Percentiles rank a stretch among this genome's conserved stretches.
Conservation (phyloP, 2,329 filamentous ascomycete species). For the Sordariomycetes sp. region DNA sequence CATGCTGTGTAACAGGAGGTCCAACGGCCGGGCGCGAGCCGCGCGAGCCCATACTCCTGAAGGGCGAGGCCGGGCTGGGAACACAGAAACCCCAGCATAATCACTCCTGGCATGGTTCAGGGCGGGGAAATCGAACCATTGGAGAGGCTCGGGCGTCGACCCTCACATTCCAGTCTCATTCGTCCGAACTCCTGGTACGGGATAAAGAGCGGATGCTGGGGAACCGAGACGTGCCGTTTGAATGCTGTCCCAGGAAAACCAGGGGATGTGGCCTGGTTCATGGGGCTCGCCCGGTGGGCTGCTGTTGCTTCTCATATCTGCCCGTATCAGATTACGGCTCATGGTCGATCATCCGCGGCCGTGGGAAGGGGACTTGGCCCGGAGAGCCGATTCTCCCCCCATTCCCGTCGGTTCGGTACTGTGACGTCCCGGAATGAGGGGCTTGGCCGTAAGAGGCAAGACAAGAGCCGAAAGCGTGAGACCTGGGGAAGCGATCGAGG, state of each 20-base stretch:
- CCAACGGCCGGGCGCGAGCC: not conserved
- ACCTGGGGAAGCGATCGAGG: too few species aligned
- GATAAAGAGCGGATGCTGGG: not conserved
- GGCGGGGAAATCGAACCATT: not conserved
- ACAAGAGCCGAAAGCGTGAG: not conserved
- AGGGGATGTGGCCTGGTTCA: not conserved
- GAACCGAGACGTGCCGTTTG: not conserved
- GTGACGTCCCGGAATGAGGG: not conserved
- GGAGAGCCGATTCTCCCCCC: not conserved
- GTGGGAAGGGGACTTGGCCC: not conserved
- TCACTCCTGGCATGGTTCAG: not conserved
- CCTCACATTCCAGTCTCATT: not conserved
- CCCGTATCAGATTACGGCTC: slow-evolving; percentile 2
- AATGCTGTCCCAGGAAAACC: not conserved
- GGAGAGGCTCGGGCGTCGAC: not conserved
- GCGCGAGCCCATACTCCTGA: not conserved
- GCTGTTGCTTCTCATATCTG: not conserved
- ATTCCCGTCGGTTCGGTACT: not conserved
- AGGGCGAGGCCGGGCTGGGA: not conserved
- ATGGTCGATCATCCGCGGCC: slow-evolving; percentile 1
- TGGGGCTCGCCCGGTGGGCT: not conserved
- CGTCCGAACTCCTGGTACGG: not conserved
- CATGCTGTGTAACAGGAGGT: not conserved
- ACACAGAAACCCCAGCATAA: not conserved
- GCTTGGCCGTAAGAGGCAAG: not conserved